These are phyloP conservation scores for Ceratorhiza oryzae-sativae DNA, from an alignment of 1,284 basidiomycete species.

Conservation along the genomic window DNA sequence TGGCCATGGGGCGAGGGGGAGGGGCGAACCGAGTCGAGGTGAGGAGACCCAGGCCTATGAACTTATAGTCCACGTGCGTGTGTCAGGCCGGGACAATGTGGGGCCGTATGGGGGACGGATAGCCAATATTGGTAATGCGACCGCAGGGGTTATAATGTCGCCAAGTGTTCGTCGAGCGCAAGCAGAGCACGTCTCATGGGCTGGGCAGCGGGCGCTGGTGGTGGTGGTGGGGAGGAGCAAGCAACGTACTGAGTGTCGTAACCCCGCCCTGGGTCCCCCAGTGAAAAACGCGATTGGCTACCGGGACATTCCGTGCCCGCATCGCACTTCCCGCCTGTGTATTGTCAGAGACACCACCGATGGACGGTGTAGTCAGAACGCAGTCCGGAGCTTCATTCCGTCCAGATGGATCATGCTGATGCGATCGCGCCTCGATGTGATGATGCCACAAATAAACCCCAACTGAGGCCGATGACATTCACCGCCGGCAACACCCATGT, in stretches of 20 bases:
- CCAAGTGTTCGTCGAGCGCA: background rate
- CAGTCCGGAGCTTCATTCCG: background rate
- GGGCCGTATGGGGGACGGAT: background rate
- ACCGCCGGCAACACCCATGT: background rate
- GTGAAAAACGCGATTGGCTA: constrained; percentile 34
- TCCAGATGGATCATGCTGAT: background rate
- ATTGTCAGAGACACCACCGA: background rate
- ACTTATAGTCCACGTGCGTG: constrained; percentile 17
- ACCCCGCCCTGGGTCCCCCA: constrained; percentile 14
- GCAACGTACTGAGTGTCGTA: constrained; percentile 20
- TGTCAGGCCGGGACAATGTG: background rate
- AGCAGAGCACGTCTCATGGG: background rate
- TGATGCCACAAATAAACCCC: background rate
- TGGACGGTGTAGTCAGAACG: background rate
- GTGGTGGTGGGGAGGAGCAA: background rate
- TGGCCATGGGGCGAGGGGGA: constrained; percentile 33
- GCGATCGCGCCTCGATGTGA: constrained; percentile 8
- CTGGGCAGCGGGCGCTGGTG: constrained; percentile 14
- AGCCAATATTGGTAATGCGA: background rate
- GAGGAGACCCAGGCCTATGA: background rate
- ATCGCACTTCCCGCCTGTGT: background rate
- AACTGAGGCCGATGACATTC: constrained; percentile 24
- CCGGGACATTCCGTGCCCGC: background rate
- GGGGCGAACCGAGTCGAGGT: background rate
- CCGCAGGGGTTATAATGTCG: background rate